These are phyloP conservation scores for Hanseniaspora taiwanica DNA, from an alignment of 805 yeast species.

Conservation along the genomic window DNA sequence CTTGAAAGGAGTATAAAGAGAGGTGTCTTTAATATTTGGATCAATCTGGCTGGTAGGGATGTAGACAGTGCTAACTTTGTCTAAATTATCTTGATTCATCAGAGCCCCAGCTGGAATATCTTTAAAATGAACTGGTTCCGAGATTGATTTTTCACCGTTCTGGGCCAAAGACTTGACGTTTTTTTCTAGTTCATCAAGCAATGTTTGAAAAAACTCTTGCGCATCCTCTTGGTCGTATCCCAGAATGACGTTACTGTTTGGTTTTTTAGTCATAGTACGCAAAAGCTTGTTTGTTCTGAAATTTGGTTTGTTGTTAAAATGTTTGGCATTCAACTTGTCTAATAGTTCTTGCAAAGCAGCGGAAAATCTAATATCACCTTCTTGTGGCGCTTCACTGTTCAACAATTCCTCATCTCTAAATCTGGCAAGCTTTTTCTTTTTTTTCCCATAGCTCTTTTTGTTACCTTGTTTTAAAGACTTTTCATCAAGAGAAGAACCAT, in stretches of 20 bases:
- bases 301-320: conserved; percentile 40
- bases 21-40: conserved; percentile 35
- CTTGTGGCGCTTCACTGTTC: conserved; percentile 7
- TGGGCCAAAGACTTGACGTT: conserved; percentile 15
- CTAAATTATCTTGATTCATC: conserved; percentile 33
- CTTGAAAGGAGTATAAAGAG: conserved; percentile 35
- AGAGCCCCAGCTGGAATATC: conserved; percentile 26
- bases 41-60: conserved; percentile 70
- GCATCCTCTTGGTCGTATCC: conserved; percentile 96
- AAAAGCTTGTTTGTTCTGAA: conserved; percentile 49
- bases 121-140: conserved; percentile 14
- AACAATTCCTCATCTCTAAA: conserved; percentile 2
- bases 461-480: neutral
- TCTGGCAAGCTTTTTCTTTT: conserved; percentile 9
- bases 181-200: conserved; percentile 52
- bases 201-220: conserved; percentile 83
- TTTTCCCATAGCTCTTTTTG: conserved; percentile 11
- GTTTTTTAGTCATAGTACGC: conserved; percentile 54
- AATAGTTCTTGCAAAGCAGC: conserved; percentile 38
- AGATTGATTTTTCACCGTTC: too few relatives aligned
- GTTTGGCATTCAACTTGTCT: conserved; percentile 39
- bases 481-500: too few relatives aligned
- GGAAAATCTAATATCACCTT: conserved; percentile 33
- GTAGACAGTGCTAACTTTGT: conserved; percentile 48
- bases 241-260: conserved; percentile 59